Evolutionary conservation across 306 rosid genomes (phyloP).

Genomic region (Casuarina cunninghamiana): DNA sequence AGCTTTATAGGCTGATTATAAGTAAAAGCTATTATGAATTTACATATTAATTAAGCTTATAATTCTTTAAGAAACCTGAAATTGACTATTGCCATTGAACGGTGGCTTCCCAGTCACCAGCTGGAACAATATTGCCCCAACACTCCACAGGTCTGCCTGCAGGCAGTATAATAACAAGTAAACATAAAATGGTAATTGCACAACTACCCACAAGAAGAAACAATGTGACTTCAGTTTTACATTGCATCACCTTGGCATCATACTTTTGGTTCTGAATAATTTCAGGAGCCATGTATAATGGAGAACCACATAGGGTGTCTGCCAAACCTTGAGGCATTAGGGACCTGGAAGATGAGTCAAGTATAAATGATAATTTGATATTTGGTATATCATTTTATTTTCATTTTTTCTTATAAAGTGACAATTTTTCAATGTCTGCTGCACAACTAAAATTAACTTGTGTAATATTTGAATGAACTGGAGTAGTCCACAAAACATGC

Average conservation of each 20-base stretch:
- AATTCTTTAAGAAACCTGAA: slow-evolving; percentile 55
- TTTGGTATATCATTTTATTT: slow-evolving; percentile 4
- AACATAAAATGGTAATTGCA: slow-evolving; percentile 9
- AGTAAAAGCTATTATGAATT: neutral
- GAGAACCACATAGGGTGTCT: slow-evolving; percentile 93
- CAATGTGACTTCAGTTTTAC: slow-evolving; percentile 19
- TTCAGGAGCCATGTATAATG: slow-evolving; percentile 99
- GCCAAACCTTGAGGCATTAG: slow-evolving; percentile 71
- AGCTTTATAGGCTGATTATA: neutral
- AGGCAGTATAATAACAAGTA: slow-evolving; percentile 19
- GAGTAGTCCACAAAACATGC: neutral
- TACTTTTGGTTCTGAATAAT: slow-evolving; percentile 68
- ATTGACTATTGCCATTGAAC: slow-evolving; percentile 71
- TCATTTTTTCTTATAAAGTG: slow-evolving; percentile 7
- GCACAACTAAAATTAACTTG: slow-evolving; percentile 6
- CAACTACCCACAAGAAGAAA: slow-evolving; percentile 10
- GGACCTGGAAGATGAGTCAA: slow-evolving; percentile 55
- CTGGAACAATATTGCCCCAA: slow-evolving; percentile 92
- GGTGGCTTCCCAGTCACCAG: slow-evolving; percentile 91
- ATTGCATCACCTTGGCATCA: slow-evolving; percentile 77
- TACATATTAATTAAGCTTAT: neutral
- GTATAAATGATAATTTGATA: slow-evolving; percentile 7
- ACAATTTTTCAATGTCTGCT: neutral
- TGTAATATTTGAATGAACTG: neutral
- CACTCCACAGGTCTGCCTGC: slow-evolving; percentile 99